These are phyloP conservation scores for Glomus cerebriforme DNA, from an alignment of 192 early-diverging fungal genomes.

Conservation along the genomic window DNA sequence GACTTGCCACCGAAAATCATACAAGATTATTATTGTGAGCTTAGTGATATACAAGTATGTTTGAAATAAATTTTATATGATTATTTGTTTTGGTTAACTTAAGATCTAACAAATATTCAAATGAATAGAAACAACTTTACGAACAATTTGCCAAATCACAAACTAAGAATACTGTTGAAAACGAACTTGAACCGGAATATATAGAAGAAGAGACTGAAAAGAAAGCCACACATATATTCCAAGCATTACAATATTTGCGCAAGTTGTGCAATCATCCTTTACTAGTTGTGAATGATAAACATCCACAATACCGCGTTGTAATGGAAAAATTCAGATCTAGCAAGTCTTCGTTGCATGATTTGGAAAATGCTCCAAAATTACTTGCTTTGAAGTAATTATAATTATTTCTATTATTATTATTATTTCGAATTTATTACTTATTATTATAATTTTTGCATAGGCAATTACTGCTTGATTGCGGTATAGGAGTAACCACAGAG, in stretches of 20 bases:
- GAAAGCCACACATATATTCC: constrained; percentile 87
- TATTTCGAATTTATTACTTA: constrained; percentile 13
- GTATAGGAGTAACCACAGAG: constrained; percentile 77
- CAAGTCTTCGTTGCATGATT: constrained; percentile 66
- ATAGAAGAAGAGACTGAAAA: constrained; percentile 38
- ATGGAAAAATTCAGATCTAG: constrained; percentile 56
- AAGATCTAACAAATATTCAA: not conserved
- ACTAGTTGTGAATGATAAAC: constrained; percentile 83
- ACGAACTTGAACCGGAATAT: constrained; percentile 46
- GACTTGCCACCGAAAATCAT: constrained; percentile 99
- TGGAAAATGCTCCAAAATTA: constrained; percentile 88
- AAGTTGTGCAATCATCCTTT: constrained; percentile 96
- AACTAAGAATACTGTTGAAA: constrained; percentile 50
- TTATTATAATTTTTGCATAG: constrained; percentile 35
- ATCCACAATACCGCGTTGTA: constrained; percentile 80
- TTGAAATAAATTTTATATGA: not conserved
- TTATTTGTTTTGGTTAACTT: not conserved
- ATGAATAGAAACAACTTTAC: constrained; percentile 73
- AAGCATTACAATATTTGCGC: constrained; percentile 94
- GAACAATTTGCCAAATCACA: constrained; percentile 87
- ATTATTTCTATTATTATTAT: not conserved
- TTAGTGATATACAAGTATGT: constrained; percentile 78
- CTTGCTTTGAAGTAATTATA: constrained; percentile 72
- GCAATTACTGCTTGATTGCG: constrained; percentile 91
- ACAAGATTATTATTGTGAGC: constrained; percentile 98